Evolutionary conservation across 768 basidiomycete species (phyloP).

Genomic region (Pleurotus ostreatus): DNA sequence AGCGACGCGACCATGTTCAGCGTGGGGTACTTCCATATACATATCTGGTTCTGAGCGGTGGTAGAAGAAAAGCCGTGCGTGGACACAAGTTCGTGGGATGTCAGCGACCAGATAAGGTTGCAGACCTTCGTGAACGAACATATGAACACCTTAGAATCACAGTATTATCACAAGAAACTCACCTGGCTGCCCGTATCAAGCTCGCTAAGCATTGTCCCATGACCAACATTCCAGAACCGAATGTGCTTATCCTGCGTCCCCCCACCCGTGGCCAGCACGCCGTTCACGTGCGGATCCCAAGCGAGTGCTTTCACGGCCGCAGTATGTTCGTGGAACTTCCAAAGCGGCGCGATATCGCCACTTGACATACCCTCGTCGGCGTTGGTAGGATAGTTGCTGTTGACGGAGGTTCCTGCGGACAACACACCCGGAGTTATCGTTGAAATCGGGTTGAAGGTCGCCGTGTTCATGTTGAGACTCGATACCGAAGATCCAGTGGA

Average conservation of each 20-base stretch:
- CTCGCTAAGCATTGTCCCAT: constrained; percentile 80
- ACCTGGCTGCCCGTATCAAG: constrained; percentile 97
- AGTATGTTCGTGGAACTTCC: constrained; percentile 94
- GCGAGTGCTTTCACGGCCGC: constrained; percentile 98
- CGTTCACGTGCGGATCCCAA: constrained; percentile 94
- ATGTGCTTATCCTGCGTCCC: constrained; percentile 99
- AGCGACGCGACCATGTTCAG: constrained; percentile 93
- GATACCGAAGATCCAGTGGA: constrained; percentile 20
- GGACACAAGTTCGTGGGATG: constrained; percentile 95
- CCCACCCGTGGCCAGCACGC: constrained; percentile 90
- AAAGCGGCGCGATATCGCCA: constrained; percentile 64
- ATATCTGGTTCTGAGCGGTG: constrained; percentile 93
- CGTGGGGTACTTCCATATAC: constrained; percentile 92
- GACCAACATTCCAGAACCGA: constrained; percentile 92
- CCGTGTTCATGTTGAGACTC: constrained; percentile 18
- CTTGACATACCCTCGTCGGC: constrained; percentile 14
- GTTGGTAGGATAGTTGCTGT: constrained; percentile 5
- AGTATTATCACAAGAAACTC: constrained; percentile 18
- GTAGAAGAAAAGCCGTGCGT: constrained; percentile 96
- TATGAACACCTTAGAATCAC: constrained; percentile 9
- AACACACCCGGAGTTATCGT: neutral
- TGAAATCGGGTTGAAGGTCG: neutral
- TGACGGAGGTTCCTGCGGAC: neutral
- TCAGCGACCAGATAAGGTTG: constrained; percentile 94
- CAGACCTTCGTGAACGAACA: constrained; percentile 62